Evolutionary conservation across 176 grass and related monocot genomes (phyloP).

Genomic region (Bonia amplexicaulis): DNA sequence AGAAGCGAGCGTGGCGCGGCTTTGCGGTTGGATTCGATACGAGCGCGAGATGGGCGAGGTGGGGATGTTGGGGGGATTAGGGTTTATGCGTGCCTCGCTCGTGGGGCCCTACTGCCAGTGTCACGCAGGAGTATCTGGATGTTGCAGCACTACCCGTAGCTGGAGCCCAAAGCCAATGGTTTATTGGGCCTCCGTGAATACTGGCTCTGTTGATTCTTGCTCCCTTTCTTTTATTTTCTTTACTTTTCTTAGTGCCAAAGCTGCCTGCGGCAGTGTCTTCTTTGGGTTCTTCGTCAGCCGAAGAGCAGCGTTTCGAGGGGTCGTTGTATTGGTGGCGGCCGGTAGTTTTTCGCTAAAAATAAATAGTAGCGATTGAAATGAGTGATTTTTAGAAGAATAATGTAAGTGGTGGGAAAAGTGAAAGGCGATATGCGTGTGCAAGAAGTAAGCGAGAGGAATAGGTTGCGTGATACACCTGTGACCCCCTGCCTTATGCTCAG

Average conservation of each 20-base stretch:
- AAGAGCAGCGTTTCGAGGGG: no score
- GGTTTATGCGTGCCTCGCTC: conserved; percentile 16
- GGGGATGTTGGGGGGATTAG: conserved; percentile 14
- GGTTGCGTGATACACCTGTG: no score
- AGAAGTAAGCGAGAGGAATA: no score
- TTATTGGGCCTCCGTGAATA: not conserved
- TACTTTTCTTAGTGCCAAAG: no score
- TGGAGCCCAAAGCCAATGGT: not conserved
- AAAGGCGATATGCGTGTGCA: accelerated
- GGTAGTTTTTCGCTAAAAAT: accelerated
- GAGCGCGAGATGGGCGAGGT: conserved; percentile 8
- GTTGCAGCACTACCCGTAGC: not conserved
- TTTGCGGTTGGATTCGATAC: conserved; percentile 34
- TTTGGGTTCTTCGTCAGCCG: no score
- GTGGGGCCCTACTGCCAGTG: conserved; percentile 4
- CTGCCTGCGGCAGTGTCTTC: no score
- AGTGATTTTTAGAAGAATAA: no score
- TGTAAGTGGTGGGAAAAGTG: accelerated
- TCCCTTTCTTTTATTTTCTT: no score
- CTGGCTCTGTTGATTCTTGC: no score
- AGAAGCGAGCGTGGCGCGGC: not conserved
- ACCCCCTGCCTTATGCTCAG: accelerated
- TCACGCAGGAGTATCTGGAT: not conserved
- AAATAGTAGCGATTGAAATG: no score
- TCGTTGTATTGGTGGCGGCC: no score